Conservation (phyloP, 768 basidiomycete species). For the Serendipita sp. region DNA sequence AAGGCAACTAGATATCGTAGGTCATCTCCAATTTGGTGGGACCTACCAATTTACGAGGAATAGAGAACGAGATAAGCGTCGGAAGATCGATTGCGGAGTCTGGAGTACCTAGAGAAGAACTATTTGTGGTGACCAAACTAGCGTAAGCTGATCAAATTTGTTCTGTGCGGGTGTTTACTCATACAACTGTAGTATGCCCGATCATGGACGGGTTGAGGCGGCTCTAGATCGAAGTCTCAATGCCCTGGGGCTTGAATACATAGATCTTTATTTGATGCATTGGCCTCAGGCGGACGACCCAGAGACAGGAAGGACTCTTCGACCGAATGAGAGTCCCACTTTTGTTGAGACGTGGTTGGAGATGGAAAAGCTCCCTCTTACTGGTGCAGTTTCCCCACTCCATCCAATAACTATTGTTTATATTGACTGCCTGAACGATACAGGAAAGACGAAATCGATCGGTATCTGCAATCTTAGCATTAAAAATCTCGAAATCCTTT, state of each 20-base stretch:
- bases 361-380: constrained; percentile 22
- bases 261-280: constrained; percentile 32
- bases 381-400: constrained; percentile 14
- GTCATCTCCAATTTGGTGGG: constrained; percentile 31
- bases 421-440: not conserved
- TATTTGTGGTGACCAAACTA: constrained; percentile 18
- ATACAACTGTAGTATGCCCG: constrained; percentile 9
- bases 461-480: constrained; percentile 46
- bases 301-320: constrained; percentile 11
- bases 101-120: constrained; percentile 11
- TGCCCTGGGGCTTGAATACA: constrained; percentile 27
- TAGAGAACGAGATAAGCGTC: constrained; percentile 30
- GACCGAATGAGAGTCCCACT: constrained; percentile 17
- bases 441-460: constrained; percentile 29
- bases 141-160: constrained; percentile 5
- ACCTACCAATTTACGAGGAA: constrained; percentile 15
- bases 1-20: constrained; percentile 10
- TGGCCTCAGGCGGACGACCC: constrained; percentile 20
- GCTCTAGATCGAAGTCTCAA: constrained; percentile 28
- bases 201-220: constrained; percentile 24
- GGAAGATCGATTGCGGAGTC: constrained; percentile 27
- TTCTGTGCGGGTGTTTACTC: not conserved
- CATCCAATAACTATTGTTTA: not conserved
- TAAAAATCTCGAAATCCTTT: constrained; percentile 25
- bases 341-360: constrained; percentile 23